Evolutionary conservation across 441 rosid genomes (phyloP).

Genomic region (Pelargonium myrrhifolium): DNA sequence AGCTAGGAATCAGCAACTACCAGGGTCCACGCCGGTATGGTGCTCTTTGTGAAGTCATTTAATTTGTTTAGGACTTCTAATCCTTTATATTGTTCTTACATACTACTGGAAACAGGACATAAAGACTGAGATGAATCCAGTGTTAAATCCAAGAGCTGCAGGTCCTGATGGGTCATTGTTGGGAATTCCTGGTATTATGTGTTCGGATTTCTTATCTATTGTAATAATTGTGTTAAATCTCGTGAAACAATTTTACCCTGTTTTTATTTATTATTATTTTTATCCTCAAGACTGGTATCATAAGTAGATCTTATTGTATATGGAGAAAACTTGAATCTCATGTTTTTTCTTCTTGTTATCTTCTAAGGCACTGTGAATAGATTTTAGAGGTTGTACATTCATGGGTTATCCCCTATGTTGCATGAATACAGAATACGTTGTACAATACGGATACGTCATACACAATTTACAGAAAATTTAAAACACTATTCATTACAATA

Average conservation of each 20-base stretch:
- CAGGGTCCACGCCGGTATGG: slow-evolving; percentile 54
- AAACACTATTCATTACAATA: no score
- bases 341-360: background rate
- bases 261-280: no score
- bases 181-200: slow-evolving; percentile 56
- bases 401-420: background rate
- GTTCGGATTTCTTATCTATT: slow-evolving; percentile 3
- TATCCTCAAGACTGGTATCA: background rate
- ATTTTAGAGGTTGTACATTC: no score
- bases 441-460: no score
- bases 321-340: background rate
- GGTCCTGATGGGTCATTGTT: slow-evolving; percentile 82
- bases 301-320: background rate
- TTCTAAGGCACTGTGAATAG: background rate
- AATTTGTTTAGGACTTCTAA: no score
- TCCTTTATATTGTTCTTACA: slow-evolving; percentile 14
- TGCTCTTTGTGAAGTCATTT: slow-evolving; percentile 12
- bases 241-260: background rate
- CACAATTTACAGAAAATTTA: no score
- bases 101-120: slow-evolving; percentile 48
- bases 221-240: background rate
- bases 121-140: slow-evolving; percentile 76
- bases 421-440: no score
- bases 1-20: slow-evolving; percentile 61
- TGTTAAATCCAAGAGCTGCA: slow-evolving; percentile 66